Evolutionary conservation across 2,329 filamentous ascomycete genomes (phyloP).

Genomic region (Fusarium siculi): DNA sequence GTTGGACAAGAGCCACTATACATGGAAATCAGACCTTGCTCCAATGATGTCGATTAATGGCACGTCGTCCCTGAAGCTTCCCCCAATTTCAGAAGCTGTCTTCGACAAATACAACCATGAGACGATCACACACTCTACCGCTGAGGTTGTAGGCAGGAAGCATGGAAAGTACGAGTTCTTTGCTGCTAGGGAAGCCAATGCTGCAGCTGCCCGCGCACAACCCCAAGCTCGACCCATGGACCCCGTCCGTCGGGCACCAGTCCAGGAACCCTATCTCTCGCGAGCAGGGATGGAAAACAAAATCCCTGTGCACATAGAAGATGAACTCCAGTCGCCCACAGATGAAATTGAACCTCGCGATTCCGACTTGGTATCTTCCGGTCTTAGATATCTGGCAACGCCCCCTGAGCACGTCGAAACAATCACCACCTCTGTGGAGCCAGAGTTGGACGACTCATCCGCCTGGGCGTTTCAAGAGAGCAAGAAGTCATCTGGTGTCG

Average conservation of each 20-base stretch:
- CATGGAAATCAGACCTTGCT: conserved; percentile 10
- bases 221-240: not conserved
- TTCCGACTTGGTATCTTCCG: conserved; percentile 44
- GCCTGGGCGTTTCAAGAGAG: conserved; percentile 46
- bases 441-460: conserved; percentile 44
- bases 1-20: not conserved
- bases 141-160: conserved; percentile 48
- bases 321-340: not conserved
- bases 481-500: conserved; percentile 31
- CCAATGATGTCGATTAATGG: conserved; percentile 7
- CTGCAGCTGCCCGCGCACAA: not conserved
- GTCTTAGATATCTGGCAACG: conserved; percentile 48
- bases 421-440: not conserved
- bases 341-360: not conserved
- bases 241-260: not conserved
- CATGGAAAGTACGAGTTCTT: conserved; percentile 55
- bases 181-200: conserved; percentile 52
- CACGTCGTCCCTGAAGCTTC: conserved; percentile 17
- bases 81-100: conserved; percentile 34
- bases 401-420: conserved; percentile 7
- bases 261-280: not conserved
- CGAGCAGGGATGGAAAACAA: not conserved
- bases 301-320: not conserved
- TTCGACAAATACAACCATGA: not conserved
- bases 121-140: conserved; percentile 11